Conservation (phyloP, 345 rosid genomes). For the Ricinus communis region DNA sequence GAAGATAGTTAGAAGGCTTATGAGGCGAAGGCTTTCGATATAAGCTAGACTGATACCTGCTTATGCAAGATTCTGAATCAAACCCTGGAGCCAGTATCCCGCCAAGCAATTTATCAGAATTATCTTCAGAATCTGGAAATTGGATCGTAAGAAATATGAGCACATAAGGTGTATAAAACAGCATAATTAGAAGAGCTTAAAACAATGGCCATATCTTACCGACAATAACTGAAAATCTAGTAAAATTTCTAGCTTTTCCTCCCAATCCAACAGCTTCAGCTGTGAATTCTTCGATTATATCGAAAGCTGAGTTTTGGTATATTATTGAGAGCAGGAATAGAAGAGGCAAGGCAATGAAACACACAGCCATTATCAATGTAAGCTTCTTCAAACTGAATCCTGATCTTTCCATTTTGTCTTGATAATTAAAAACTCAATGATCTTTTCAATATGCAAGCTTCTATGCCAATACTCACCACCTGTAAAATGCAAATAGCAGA, state of each 20-base stretch:
- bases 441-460: not conserved
- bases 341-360: constrained; percentile 4
- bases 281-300: not conserved
- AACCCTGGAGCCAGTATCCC: constrained; percentile 12
- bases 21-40: constrained; percentile 8
- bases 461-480: not conserved
- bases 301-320: not conserved
- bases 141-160: not conserved
- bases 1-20: constrained; percentile 16
- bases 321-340: not conserved
- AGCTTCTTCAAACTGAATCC: not conserved
- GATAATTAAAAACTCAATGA: not conserved
- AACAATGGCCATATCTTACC: not conserved
- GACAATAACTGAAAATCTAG: not conserved
- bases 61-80: constrained; percentile 18
- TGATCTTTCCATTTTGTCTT: not conserved
- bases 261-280: not conserved
- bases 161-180: not conserved
- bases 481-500: not conserved
- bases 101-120: not conserved
- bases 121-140: constrained; percentile 5
- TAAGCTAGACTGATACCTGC: constrained; percentile 3
- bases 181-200: not conserved
- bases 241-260: not conserved
- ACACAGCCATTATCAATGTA: not conserved